Percentiles rank a stretch among this genome's conserved stretches.
These are phyloP conservation scores for Aspergillus pseudotamarii DNA, from an alignment of 2,329 filamentous ascomycete species.

Conservation along the genomic window DNA sequence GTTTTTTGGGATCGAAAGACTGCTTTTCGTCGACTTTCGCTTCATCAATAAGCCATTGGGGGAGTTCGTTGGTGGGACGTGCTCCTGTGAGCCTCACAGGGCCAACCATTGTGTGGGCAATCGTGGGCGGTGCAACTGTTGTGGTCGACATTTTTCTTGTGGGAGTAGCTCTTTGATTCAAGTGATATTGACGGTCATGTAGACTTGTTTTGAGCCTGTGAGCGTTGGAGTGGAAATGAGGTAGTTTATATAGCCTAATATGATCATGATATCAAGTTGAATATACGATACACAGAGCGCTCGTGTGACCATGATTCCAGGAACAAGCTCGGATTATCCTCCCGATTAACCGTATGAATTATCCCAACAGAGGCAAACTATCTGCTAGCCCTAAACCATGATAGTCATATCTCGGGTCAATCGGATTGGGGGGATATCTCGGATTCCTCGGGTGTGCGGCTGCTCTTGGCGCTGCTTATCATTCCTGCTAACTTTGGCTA, in stretches of 20 bases:
- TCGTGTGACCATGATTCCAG: background rate
- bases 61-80: constrained; percentile 17
- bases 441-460: background rate
- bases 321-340: background rate
- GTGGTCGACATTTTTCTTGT: background rate
- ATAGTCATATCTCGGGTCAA: background rate
- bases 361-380: background rate
- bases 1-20: constrained; percentile 56
- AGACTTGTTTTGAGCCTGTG: background rate
- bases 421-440: background rate
- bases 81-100: constrained; percentile 19
- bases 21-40: constrained; percentile 9
- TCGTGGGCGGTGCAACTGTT: background rate
- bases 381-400: background rate
- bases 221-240: background rate
- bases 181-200: background rate
- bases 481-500: background rate
- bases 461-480: background rate
- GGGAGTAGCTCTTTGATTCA: rapidly evolving
- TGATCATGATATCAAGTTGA: background rate
- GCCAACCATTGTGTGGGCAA: constrained; percentile 8
- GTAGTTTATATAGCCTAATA: background rate
- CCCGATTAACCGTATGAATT: background rate
- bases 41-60: constrained; percentile 16
- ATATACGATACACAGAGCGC: background rate